Base-by-base conservation (phyloP, 140 eudicot genomes). In the Senecio squalidus region DNA sequence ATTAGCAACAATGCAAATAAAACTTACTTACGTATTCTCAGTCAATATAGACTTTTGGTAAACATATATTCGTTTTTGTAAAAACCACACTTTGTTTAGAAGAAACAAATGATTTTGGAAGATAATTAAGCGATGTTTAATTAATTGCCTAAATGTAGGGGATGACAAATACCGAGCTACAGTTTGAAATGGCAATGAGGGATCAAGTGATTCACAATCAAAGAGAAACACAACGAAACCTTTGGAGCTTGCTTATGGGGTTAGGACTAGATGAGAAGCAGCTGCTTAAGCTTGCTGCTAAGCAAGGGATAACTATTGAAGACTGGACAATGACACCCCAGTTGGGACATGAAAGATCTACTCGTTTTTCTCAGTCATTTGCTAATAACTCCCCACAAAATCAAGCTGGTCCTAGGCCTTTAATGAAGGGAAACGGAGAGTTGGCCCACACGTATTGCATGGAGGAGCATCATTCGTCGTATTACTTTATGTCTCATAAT, bases 1-100 rank as follows among this genome's bases (percentile, higher is more conserved):
- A 85, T 82, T 33, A 80, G 81, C 69, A 89, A 89, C 60, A 89
- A 89, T 61, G 89, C 82, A 41, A 82, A 85, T 67, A 82, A 76
- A 70, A 89, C 97, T 36, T 85, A 89, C 77, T 78, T 89, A 71
- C 78, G 84, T 27, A 85, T 85, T 44, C 83, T 89, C 66, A 78
- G 94, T 60, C 95, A 89, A 78, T 89, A 89, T 73, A 75, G 95
- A 58, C 89, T 89, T 55, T 81, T 89, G 95, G 97, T 89, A 80
- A 73, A 36, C 56, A 41, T 41, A 49, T 55, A 64, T 30, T 41
- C 33, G n/a, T 24, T 31, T 54, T 16, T 54, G 24, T 49, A 49
- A 17, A 43, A 43, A 43, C 20, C 7, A 43, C 8, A n/a, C 49
- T 16, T 43, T 13, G 29, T 5, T 51, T 26, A 27, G 28, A 69